These are phyloP conservation scores for Penicillium hordei DNA, from an alignment of 2,329 filamentous ascomycete species.

Conservation along the genomic window DNA sequence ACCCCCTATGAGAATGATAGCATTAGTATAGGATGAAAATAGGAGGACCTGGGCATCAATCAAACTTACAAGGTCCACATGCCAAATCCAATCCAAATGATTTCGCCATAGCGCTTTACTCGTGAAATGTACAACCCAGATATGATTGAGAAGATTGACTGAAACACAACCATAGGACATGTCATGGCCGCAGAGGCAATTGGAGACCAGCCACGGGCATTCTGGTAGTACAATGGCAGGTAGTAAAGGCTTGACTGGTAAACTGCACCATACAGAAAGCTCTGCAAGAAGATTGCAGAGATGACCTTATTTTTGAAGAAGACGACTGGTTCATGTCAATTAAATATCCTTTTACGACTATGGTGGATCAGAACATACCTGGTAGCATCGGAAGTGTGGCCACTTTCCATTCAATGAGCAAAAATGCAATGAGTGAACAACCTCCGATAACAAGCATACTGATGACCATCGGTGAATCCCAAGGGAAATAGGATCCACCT, in stretches of 20 bases:
- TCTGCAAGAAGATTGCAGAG: conserved; percentile 57
- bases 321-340: conserved; percentile 28
- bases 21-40: conserved; percentile 1
- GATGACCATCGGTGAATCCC: conserved; percentile 59
- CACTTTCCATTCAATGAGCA: conserved; percentile 57
- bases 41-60: background rate
- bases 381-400: conserved; percentile 61
- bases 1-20: conserved; percentile 36
- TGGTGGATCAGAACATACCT: conserved; percentile 23
- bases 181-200: conserved; percentile 54
- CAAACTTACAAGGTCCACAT: conserved; percentile 48
- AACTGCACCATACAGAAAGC: conserved; percentile 59
- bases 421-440: conserved; percentile 49
- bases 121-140: conserved; percentile 61
- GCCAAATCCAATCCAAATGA: conserved; percentile 53
- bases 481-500: conserved; percentile 58
- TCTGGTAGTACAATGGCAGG: conserved; percentile 63
- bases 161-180: conserved; percentile 51
- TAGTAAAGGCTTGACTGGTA: conserved; percentile 63
- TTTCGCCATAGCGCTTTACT: conserved; percentile 57
- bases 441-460: conserved; percentile 57
- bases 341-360: background rate
- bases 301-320: conserved; percentile 58
- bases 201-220: conserved; percentile 49
- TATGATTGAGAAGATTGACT: conserved; percentile 40